Base-by-base conservation (phyloP, 805 yeast species). In the Zygosaccharomyces rouxii region DNA sequence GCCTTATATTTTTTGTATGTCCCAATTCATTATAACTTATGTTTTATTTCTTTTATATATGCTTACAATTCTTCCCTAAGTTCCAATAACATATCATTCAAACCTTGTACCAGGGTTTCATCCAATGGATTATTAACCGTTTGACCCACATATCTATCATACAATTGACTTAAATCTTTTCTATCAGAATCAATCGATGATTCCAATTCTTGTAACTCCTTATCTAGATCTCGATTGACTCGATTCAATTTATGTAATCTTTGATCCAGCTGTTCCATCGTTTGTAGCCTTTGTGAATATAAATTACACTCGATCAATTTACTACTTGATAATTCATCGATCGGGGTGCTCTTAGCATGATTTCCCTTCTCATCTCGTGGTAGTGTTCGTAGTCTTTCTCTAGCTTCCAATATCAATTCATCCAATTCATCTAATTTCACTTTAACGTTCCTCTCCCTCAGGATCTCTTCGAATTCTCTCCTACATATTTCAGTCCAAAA, bases 401-500 rank as follows among this genome's bases (percentile, higher is more conserved):
- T 60, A 0, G 79, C 71, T 31, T 64, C 70, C 7, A 53, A 56
- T 9, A 72, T 64, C 30, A 78, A 64, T 18, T 60, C 60, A 41
- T 74, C 75, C 19, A 76, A 57, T 28, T 66, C 69, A 38, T 62
- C 61, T 28, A 74, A 55, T 53, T 72, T 73, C 30, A 54, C 52
- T 35, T 66, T 56, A 0, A 73, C 68, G 28, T 65, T 56, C 28
- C 76, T 58, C 38, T 82, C 86, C 9, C 63, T 62, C 57, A 77
- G 73, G 6, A 82, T 78, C 43, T 75, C 73, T 10, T 76, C 75
- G 53, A 81, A 80, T 55, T 82, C 86, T 43, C 74, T 68, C 39
- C 71, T 57, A 23, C 76, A 70, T n/a, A 75, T 70, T 25, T 68
- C 65, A 35, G 69, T 70, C 80, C 83, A 80, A 53, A 75, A 79